phyloP scores from a whole-genome alignment of 179 eudicot genomes.

The Carnegiea gigantea region DNA sequence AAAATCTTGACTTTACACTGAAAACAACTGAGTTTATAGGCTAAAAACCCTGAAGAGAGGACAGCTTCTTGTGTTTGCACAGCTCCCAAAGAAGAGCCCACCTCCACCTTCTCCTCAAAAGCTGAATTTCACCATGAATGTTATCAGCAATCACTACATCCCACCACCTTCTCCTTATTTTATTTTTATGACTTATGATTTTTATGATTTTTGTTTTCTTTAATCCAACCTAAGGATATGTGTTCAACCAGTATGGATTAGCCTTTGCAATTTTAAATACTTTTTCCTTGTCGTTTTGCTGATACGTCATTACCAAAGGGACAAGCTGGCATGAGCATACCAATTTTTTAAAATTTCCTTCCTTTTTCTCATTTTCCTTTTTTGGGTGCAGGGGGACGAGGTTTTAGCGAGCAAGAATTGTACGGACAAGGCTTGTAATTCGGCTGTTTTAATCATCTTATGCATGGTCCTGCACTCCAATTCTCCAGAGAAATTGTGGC shows the following conservation, averaged over 20 bases:
- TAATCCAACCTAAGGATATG: constrained; percentile 5
- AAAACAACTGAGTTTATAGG: constrained; percentile 17
- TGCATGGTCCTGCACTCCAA: not conserved
- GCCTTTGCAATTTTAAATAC: constrained; percentile 1
- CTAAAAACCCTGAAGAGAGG: constrained; percentile 4
- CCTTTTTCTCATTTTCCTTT: not conserved
- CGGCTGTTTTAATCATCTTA: not conserved
- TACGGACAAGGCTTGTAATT: constrained; percentile 4
- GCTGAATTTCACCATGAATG: constrained; percentile 21
- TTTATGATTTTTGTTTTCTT: not conserved
- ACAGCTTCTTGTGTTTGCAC: constrained; percentile 7
- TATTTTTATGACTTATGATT: not conserved
- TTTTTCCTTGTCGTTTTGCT: constrained; percentile 2
- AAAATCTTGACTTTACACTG: constrained; percentile 30
- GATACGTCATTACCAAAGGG: constrained; percentile 4
- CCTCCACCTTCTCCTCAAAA: constrained; percentile 22
- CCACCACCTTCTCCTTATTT: constrained; percentile 25
- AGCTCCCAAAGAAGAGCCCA: not conserved
- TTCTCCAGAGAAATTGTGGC: not conserved
- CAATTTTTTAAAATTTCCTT: not conserved
- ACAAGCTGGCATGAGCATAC: not conserved
- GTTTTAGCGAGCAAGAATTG: not conserved
- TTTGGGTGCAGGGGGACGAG: not conserved
- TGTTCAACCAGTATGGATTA: not conserved
- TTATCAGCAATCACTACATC: constrained; percentile 23